Evolutionary conservation across 2,329 filamentous ascomycete species (phyloP), one percentile per base, ranked within the genome.

Genomic region (Sclerotinia glacialis): DNA sequence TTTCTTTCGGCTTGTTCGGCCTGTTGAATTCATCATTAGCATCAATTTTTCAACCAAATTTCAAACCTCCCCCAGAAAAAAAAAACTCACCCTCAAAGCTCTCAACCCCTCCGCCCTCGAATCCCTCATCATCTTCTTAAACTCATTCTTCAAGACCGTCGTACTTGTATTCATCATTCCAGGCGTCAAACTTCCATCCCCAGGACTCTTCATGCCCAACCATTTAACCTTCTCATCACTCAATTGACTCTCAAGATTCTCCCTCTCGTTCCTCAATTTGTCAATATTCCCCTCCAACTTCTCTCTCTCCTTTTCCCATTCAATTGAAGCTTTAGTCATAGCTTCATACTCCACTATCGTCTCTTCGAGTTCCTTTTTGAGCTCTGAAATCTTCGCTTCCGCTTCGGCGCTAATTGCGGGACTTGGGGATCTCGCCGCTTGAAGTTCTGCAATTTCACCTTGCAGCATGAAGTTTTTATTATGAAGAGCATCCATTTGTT

Each of bases 51-150:
- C 11, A 28, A 31, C 7, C 18, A 2, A 14, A 44, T 16, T 72
- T 72, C 63, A 66, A n/a, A 23, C 16, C 3, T 6, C 21, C 31
- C 9, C 0, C 53, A 14, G 23, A 34, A 31, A 26, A 64, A 18
- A 47, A 37, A 66, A 69, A 80, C 85, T 79, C 77, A 91, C 89
- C 80, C 85, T 86, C 66, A 91, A 75, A 68, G 83, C 80, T 78
- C 84, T 89, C 73, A 86, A 79, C 69, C 85, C 87, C 76, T 92
- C 89, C 1, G 83, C 81, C 69, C 88, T 84, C 58, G 86, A 86
- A 74, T 91, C 88, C 70, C 87, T 83, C 88, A 91, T 91, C 89
- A 91, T 91, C 80, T 89, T 91, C 80, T 90, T 90, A 76, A 92
- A 92, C 76, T 92, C 89, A 69, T 87, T 88, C 77, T 87, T 87